Evolutionary conservation across 139 green algal genomes (phyloP).

Genomic region (Chlorella sp.): DNA sequence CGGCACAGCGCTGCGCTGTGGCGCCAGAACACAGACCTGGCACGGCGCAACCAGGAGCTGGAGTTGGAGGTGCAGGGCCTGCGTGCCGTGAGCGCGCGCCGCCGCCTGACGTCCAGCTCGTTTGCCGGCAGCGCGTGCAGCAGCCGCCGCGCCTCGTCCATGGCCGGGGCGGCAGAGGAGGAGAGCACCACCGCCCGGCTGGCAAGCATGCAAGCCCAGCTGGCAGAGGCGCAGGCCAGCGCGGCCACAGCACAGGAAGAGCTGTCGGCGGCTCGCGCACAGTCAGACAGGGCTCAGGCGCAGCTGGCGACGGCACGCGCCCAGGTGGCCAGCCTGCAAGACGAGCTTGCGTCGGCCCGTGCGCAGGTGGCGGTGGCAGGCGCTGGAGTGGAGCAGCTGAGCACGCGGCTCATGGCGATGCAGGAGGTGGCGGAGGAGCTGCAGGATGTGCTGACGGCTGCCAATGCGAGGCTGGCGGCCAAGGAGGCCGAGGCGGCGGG

Average conservation of each 20-base stretch:
- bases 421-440: background rate
- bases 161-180: background rate
- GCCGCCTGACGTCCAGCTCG: background rate
- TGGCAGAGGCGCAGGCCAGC: background rate
- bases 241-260: background rate
- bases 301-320: background rate
- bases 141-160: background rate
- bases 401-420: too few species aligned
- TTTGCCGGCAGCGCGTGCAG: background rate
- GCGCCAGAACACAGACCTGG: slow-evolving; percentile 3
- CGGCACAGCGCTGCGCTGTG: slow-evolving; percentile 2
- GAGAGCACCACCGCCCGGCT: background rate
- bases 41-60: background rate
- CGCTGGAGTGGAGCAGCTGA: background rate
- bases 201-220: background rate
- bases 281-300: background rate
- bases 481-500: background rate
- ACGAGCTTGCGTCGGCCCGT: background rate
- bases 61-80: background rate
- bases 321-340: background rate
- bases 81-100: background rate
- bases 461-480: background rate
- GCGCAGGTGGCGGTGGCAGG: background rate
- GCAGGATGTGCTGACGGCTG: background rate
- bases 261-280: background rate